phyloP scores from a whole-genome alignment of 441 rosid species.

The California macrophylla region DNA sequence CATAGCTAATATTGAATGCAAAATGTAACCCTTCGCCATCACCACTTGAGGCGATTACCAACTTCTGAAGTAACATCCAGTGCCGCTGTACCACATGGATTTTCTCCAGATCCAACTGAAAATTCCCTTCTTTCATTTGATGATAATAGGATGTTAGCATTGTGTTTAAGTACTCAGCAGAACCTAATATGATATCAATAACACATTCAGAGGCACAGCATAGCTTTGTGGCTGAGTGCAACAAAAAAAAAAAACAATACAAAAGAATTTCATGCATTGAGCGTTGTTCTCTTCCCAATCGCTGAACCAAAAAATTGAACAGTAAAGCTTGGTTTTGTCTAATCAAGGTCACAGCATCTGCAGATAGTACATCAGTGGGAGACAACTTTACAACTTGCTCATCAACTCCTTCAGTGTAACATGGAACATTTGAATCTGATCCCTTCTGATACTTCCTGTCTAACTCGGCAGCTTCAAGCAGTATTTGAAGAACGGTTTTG shows the following conservation, averaged over 20 bases:
- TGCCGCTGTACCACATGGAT: constrained; percentile 42
- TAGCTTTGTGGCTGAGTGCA: constrained; percentile 59
- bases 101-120: constrained; percentile 38
- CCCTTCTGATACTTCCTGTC: constrained; percentile 43
- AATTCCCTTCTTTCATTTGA: constrained; percentile 43
- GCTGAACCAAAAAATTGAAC: constrained; percentile 50
- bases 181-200: constrained; percentile 47
- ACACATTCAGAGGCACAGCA: constrained; percentile 53
- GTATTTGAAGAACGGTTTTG: constrained; percentile 55
- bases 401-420: constrained; percentile 32
- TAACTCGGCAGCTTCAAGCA: constrained; percentile 69
- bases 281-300: constrained; percentile 50
- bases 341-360: constrained; percentile 72
- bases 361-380: constrained; percentile 39
- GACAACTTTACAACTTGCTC: constrained; percentile 42
- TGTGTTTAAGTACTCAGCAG: constrained; percentile 52
- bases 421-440: constrained; percentile 22
- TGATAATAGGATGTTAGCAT: constrained; percentile 41
- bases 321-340: constrained; percentile 67
- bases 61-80: constrained; percentile 62
- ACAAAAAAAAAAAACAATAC: constrained; percentile 62
- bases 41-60: constrained; percentile 67
- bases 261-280: constrained; percentile 68
- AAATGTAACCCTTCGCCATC: constrained; percentile 42
- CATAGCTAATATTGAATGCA: constrained; percentile 26